phyloP scores from a whole-genome alignment of 352 stramenopile species.

The Saprolegnia diclina region DNA sequence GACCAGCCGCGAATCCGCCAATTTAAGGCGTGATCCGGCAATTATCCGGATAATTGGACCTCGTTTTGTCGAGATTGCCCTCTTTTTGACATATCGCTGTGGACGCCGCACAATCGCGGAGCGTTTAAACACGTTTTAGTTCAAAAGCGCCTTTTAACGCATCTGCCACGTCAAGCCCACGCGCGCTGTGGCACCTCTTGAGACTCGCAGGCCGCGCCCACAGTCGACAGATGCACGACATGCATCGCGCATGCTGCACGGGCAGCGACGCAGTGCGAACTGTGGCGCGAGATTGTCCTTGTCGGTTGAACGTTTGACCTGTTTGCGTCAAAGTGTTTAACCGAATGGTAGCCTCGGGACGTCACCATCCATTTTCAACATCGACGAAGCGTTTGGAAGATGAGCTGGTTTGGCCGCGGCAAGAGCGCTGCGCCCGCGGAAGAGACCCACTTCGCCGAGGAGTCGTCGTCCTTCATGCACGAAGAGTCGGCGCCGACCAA shows the following conservation, averaged over 20 bases:
- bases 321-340: neutral
- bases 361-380: slow-evolving; percentile 22
- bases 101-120: neutral
- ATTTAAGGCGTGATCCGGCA: neutral
- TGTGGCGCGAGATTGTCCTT: neutral
- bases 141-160: neutral
- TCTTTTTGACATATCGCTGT: neutral
- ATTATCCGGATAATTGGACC: slow-evolving; percentile 20
- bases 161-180: neutral
- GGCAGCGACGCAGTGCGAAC: no score
- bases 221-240: no score
- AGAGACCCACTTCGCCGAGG: slow-evolving; percentile 3
- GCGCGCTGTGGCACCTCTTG: no score
- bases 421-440: slow-evolving; percentile 11
- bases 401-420: slow-evolving; percentile 24
- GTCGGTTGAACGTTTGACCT: neutral
- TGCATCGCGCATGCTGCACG: no score
- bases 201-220: no score
- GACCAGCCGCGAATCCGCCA: slow-evolving; percentile 4
- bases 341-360: neutral
- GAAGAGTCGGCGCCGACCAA: neutral
- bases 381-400: slow-evolving; percentile 1
- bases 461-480: slow-evolving; percentile 1
- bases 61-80: neutral
- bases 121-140: slow-evolving; percentile 1